These are phyloP conservation scores for Purshia tridentata DNA, from an alignment of 306 rosid species.

Conservation along the genomic window DNA sequence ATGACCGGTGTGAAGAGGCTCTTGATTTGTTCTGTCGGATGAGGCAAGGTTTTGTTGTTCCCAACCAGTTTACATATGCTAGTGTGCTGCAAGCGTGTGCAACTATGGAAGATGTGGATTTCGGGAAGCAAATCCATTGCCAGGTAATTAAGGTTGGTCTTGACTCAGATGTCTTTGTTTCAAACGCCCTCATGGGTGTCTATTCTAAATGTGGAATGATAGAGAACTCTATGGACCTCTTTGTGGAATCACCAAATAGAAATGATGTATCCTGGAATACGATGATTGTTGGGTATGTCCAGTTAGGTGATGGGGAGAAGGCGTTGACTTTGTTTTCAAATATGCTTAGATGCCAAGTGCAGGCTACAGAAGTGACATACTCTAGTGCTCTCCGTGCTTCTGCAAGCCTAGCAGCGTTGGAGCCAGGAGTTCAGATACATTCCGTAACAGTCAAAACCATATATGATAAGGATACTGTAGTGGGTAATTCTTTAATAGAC, in stretches of 20 bases:
- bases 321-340: conserved; percentile 36
- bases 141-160: conserved; percentile 41
- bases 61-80: conserved; percentile 47
- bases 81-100: conserved; percentile 55
- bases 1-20: conserved; percentile 43
- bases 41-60: conserved; percentile 43
- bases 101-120: conserved; percentile 26
- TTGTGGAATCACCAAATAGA: conserved; percentile 29
- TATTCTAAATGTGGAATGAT: conserved; percentile 50
- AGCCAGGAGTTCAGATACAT: conserved; percentile 52
- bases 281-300: conserved; percentile 47
- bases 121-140: conserved; percentile 44
- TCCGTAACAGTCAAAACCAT: conserved; percentile 42
- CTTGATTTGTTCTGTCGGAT: conserved; percentile 40
- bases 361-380: conserved; percentile 48
- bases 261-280: conserved; percentile 55
- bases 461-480: conserved; percentile 38
- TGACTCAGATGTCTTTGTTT: conserved; percentile 39
- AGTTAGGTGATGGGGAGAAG: conserved; percentile 44
- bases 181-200: conserved; percentile 52
- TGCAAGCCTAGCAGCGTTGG: conserved; percentile 42
- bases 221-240: conserved; percentile 38
- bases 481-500: conserved; percentile 49
- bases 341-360: conserved; percentile 36
- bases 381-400: conserved; percentile 51